A percentile compares a stretch with the other conserved stretches of the same genome.
Evolutionary conservation across 306 rosid species (phyloP).

Genomic region (Parietaria judaica): DNA sequence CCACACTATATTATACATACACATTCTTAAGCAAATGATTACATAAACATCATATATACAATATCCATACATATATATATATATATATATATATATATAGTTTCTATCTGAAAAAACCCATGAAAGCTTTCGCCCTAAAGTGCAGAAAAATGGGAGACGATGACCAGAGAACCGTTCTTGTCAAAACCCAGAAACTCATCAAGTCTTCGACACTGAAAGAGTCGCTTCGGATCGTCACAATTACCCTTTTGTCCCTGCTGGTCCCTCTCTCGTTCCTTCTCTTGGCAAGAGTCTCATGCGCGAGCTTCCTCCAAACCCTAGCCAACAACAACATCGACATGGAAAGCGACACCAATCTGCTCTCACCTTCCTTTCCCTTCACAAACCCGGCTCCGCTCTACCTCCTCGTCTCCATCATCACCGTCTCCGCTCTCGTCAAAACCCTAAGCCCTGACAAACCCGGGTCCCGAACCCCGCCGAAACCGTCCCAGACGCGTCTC

Average conservation of each 20-base stretch:
- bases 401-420: constrained; percentile 35
- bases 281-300: constrained; percentile 41
- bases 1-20: background rate
- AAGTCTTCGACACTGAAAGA: constrained; percentile 10
- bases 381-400: constrained; percentile 39
- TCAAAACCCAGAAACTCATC: constrained; percentile 20
- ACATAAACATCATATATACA: background rate
- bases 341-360: background rate
- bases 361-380: constrained; percentile 22
- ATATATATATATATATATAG: no score
- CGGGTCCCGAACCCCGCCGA: constrained; percentile 3
- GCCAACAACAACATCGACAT: background rate
- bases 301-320: constrained; percentile 27
- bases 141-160: background rate
- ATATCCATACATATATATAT: no score
- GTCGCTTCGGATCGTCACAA: constrained; percentile 45
- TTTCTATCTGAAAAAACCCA: background rate
- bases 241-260: constrained; percentile 52
- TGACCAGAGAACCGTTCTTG: background rate
- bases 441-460: constrained; percentile 34
- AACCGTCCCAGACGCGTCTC: constrained; percentile 27
- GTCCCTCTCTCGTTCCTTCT: constrained; percentile 77
- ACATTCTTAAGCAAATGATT: background rate
- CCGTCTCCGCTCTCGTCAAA: constrained; percentile 37
- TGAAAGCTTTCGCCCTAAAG: background rate